These are phyloP conservation scores for Cystobasidium onofrii DNA, from an alignment of 768 basidiomycete genomes.

Conservation along the genomic window DNA sequence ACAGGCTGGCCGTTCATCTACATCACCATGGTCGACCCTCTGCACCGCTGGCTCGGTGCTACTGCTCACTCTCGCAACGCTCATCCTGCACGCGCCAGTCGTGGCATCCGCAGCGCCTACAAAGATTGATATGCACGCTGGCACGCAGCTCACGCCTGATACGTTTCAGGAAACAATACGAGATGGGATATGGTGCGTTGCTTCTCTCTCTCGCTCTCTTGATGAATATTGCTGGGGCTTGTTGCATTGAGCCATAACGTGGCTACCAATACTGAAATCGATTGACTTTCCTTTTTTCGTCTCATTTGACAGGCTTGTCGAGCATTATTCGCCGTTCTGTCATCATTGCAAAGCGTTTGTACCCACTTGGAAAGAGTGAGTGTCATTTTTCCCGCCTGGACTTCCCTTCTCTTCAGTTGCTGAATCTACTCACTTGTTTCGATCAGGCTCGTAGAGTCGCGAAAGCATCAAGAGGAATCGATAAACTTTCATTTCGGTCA, in stretches of 20 bases:
- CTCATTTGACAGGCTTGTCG: constrained; percentile 26
- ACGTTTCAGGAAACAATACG: not conserved
- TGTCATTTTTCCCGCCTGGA: not conserved
- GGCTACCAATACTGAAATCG: not conserved
- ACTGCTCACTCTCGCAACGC: not conserved
- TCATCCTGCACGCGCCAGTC: not conserved
- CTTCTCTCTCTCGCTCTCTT: too few species aligned
- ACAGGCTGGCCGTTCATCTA: not conserved
- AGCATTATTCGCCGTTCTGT: constrained; percentile 27
- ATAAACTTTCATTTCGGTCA: constrained; percentile 40
- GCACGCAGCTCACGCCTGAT: not conserved
- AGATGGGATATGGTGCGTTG: constrained; percentile 21
- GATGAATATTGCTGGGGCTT: too few species aligned
- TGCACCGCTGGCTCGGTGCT: not conserved
- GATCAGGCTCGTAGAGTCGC: constrained; percentile 34
- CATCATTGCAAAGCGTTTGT: constrained; percentile 35
- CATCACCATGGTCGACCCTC: not conserved
- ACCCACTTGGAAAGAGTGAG: constrained; percentile 39
- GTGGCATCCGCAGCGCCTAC: constrained; percentile 18
- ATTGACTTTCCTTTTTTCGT: not conserved
- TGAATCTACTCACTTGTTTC: too few species aligned
- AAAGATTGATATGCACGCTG: constrained; percentile 26
- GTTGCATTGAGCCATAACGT: too few species aligned
- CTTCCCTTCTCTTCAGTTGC: too few species aligned
- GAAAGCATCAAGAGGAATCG: constrained; percentile 2